phyloP scores from a whole-genome alignment of 179 eudicot genomes.

The Spergularia azorica region DNA sequence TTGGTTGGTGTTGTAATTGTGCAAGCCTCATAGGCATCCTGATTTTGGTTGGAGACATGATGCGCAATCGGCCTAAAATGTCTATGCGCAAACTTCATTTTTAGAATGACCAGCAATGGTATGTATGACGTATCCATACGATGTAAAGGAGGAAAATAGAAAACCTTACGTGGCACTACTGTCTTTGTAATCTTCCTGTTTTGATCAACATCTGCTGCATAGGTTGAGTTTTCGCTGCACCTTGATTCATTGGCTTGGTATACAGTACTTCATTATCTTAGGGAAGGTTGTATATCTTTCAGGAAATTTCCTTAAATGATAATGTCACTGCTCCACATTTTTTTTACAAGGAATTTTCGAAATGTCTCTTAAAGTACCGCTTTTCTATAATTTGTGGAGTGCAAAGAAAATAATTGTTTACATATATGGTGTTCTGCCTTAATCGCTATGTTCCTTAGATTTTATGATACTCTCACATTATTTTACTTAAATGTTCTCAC shows the following conservation, averaged over 20 bases:
- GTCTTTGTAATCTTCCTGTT: neutral
- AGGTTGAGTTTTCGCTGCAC: neutral
- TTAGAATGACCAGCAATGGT: neutral
- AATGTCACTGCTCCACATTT: neutral
- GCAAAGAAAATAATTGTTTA: too few species aligned
- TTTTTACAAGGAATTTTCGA: too few species aligned
- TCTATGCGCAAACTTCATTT: neutral
- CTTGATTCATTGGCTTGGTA: neutral
- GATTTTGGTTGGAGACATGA: neutral
- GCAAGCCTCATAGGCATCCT: neutral
- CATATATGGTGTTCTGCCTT: too few species aligned
- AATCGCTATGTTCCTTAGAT: too few species aligned
- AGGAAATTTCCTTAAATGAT: neutral
- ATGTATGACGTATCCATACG: neutral
- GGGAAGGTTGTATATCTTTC: neutral
- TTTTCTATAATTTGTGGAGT: too few species aligned
- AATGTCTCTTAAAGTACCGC: too few species aligned
- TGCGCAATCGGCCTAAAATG: neutral
- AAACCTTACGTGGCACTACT: neutral
- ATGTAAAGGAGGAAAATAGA: neutral
- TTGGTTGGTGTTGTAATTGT: too few species aligned
- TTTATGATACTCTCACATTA: neutral
- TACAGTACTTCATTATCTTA: slow-evolving; percentile 1
- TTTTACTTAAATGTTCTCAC: slow-evolving; percentile 22
- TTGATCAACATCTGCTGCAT: neutral